Evolutionary conservation across 2,329 filamentous ascomycete genomes (phyloP).

Genomic region (Didymella pomorum): DNA sequence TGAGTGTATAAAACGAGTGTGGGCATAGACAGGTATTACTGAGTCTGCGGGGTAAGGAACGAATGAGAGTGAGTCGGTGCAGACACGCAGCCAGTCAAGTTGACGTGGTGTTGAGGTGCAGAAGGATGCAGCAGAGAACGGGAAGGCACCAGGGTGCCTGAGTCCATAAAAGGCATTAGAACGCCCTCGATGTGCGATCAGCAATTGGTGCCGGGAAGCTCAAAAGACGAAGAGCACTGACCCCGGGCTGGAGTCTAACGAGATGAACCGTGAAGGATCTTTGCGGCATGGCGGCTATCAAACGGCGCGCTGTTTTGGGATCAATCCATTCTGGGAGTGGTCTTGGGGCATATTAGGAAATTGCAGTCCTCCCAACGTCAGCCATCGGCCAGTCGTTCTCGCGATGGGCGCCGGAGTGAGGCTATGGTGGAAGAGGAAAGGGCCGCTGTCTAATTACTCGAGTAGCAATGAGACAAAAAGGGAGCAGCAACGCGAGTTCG

Average conservation of each 20-base stretch:
- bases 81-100: conserved; percentile 36
- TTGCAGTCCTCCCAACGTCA: conserved; percentile 35
- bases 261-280: conserved; percentile 26
- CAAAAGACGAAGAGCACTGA: conserved; percentile 34
- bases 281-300: conserved; percentile 36
- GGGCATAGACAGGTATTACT: conserved; percentile 27
- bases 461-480: conserved; percentile 29
- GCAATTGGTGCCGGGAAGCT: conserved; percentile 32
- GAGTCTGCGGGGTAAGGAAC: conserved; percentile 22
- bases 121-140: conserved; percentile 36
- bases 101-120: conserved; percentile 33
- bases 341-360: conserved; percentile 34
- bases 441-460: conserved; percentile 22
- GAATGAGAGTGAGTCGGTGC: conserved; percentile 36
- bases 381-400: conserved; percentile 28
- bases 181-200: conserved; percentile 33
- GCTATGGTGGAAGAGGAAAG: conserved; percentile 24
- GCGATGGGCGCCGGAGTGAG: conserved; percentile 17
- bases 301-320: conserved; percentile 33
- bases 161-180: conserved; percentile 34
- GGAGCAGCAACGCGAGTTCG: conserved; percentile 19
- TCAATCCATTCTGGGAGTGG: conserved; percentile 31
- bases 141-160: conserved; percentile 30
- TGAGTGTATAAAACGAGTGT: conserved; percentile 20
- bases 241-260: conserved; percentile 27